Conservation (phyloP, 2,329 filamentous ascomycete genomes). For the Emydomyces testavorans region DNA sequence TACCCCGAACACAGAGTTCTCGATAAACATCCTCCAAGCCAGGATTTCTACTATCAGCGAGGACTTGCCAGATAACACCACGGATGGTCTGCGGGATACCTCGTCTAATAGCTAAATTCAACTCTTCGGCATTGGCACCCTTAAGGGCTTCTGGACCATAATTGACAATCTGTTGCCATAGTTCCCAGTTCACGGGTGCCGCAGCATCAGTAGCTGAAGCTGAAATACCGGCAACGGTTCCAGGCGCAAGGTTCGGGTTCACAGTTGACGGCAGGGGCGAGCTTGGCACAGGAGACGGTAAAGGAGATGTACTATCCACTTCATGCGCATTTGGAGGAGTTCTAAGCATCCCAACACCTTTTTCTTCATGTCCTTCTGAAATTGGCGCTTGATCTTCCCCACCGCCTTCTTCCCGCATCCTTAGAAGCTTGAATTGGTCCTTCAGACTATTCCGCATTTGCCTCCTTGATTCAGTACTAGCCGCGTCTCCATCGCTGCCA, state of each 20-base stretch:
- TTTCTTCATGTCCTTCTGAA: conserved; percentile 33
- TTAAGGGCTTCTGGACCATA: conserved; percentile 83
- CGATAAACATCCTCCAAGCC: conserved; percentile 79
- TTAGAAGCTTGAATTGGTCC: conserved; percentile 66
- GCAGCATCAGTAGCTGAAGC: conserved; percentile 53
- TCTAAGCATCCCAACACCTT: conserved; percentile 33
- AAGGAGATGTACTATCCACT: conserved; percentile 21
- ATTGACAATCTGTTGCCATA: conserved; percentile 94
- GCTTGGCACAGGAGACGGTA: conserved; percentile 15
- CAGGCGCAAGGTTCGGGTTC: conserved; percentile 63
- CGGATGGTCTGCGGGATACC: conserved; percentile 91
- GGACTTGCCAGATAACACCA: conserved; percentile 97
- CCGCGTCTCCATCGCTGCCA: conserved; percentile 44
- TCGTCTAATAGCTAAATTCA: conserved; percentile 80
- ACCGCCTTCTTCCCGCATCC: conserved; percentile 61
- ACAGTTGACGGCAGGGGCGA: conserved; percentile 48
- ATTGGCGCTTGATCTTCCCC: conserved; percentile 47
- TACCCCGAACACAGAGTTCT: conserved; percentile 67
- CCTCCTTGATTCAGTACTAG: conserved; percentile 37
- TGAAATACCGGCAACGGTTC: conserved; percentile 71
- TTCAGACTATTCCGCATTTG: conserved; percentile 54
- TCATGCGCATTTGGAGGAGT: conserved; percentile 40
- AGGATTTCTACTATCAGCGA: conserved; percentile 89
- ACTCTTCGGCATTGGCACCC: conserved; percentile 73
- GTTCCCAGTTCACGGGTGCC: conserved; percentile 86